Evolutionary conservation across 1,139 yeast genomes (phyloP), one percentile per base, ranked within the genome.

Genomic region (Geotrichum histeridarum): DNA sequence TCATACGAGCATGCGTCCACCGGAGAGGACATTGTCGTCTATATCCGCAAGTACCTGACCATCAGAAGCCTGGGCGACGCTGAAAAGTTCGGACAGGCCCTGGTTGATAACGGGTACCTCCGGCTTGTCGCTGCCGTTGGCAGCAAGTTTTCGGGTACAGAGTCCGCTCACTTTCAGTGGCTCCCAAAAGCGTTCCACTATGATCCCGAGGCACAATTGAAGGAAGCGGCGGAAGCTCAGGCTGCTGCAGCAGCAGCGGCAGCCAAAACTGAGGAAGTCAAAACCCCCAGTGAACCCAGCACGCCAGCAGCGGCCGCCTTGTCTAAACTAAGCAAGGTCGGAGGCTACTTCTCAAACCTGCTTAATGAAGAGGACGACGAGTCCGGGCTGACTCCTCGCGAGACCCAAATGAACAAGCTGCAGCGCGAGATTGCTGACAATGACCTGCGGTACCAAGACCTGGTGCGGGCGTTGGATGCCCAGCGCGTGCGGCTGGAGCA

Each of bases 151-250:
- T 89, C 86, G 51, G 88, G 88, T 67, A 83, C 91, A 30, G 81
- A 91, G 1, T 86, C 83, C 56, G 82, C 84, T 66, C 78, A 74
- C 64, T 89, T 88, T 65, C 96, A 89, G 69, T 89, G 96, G 96
- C 84, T 82, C 59, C 82, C 83, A 3, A 69, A 77, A 59, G 87
- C 87, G 6, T 43, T 53, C 31, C 30, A 48, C 17, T 50, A 46
- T 36, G 49, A 50, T 15, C 32, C 48, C 12, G 18, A 44, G 11
- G 7, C 4, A 15, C 11, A 15, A 1, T 8, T 15, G 8, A 31
- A 41, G 6, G 30, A 14, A 12, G 18, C 18, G 15, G 36, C 37
- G 17, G 37, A 15, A 11, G 15, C 52, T 6, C 38, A 31, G 12
- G 48, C 39, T 8, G 38, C 17, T 11, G 12, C 15, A 15, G 22